Conservation (phyloP, 768 basidiomycete genomes). For the Candolleomyces aberdarensis region DNA sequence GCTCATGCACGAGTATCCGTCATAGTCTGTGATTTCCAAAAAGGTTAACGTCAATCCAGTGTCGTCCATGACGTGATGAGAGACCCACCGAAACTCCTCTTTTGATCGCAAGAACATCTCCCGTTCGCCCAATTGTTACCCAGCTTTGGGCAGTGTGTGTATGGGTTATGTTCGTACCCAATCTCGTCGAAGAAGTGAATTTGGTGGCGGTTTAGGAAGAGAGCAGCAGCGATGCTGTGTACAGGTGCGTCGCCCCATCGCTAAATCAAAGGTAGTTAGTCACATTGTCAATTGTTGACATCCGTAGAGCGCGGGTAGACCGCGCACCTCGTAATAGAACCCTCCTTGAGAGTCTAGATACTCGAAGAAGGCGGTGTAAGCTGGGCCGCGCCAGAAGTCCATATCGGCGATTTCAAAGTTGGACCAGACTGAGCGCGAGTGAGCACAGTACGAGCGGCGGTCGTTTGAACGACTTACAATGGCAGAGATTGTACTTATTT, state of each 20-base stretch:
- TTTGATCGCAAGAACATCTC: constrained; percentile 60
- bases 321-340: constrained; percentile 65
- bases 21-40: constrained; percentile 38
- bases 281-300: constrained; percentile 35
- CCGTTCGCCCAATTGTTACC: constrained; percentile 45
- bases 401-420: constrained; percentile 73
- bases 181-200: constrained; percentile 78
- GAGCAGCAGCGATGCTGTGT: constrained; percentile 62
- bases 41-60: background rate
- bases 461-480: constrained; percentile 43
- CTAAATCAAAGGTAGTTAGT: constrained; percentile 32
- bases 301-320: background rate
- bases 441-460: constrained; percentile 9
- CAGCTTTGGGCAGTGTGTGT: constrained; percentile 61
- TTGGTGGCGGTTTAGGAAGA: constrained; percentile 54
- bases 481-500: constrained; percentile 67
- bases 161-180: constrained; percentile 75
- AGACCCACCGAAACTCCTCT: constrained; percentile 55
- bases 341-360: constrained; percentile 59
- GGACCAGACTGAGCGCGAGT: constrained; percentile 42
- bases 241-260: constrained; percentile 64
- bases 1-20: constrained; percentile 54
- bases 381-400: constrained; percentile 61
- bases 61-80: background rate
- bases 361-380: constrained; percentile 66